Conservation (phyloP, 73 alveolate species). For the Paramecium sonneborni region DNA sequence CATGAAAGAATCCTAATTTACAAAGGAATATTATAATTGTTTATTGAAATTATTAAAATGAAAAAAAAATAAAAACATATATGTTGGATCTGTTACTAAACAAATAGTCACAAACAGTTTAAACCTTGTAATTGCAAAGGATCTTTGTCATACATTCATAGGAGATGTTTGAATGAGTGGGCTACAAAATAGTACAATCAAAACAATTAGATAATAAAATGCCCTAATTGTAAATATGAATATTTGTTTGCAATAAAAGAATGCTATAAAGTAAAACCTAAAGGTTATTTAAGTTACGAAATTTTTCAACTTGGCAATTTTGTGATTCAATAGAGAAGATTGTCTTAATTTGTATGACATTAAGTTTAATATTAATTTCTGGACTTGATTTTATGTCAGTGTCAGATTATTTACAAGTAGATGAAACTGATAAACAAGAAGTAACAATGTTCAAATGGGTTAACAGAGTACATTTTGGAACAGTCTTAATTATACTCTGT, state of each 20-base stretch:
- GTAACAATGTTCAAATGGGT: background rate
- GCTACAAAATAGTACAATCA: conserved; percentile 16
- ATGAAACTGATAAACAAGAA: background rate
- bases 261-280: background rate
- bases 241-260: conserved; percentile 34
- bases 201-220: background rate
- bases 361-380: background rate
- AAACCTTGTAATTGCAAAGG: conserved; percentile 41
- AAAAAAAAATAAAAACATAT: conserved; percentile 4
- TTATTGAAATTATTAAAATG: background rate
- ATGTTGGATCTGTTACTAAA: conserved; percentile 20
- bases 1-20: background rate
- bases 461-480: conserved; percentile 15
- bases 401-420: conserved; percentile 6
- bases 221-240: conserved; percentile 46
- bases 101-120: background rate
- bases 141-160: conserved; percentile 28
- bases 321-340: conserved; percentile 33
- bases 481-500: conserved; percentile 11
- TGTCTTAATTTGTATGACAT: background rate
- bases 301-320: conserved; percentile 20
- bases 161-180: conserved; percentile 12
- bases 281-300: background rate
- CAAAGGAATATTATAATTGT: background rate
- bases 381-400: conserved; percentile 34